Evolutionary conservation across 192 early-diverging fungal genomes (phyloP).

Genomic region (Umbelopsis sp.): DNA sequence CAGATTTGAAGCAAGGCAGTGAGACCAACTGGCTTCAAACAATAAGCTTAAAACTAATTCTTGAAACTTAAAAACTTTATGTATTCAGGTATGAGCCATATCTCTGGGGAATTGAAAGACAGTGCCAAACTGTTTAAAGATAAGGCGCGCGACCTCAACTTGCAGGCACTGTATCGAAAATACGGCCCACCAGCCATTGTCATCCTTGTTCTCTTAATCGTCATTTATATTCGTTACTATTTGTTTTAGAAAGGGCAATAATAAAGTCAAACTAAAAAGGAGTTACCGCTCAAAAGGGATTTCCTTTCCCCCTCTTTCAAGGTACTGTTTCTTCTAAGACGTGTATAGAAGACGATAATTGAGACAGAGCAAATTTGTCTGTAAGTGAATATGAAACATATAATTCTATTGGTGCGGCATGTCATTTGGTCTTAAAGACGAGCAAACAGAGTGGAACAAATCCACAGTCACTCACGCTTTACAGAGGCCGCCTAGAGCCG

Average conservation of each 20-base stretch:
- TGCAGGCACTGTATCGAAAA: slow-evolving; percentile 91
- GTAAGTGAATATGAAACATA: too few species aligned
- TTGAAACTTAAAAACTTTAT: too few species aligned
- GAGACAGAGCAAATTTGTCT: too few species aligned
- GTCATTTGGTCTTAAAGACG: too few species aligned
- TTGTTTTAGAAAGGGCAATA: slow-evolving; percentile 45
- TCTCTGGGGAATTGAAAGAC: slow-evolving; percentile 49
- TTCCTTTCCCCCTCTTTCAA: too few species aligned
- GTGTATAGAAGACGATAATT: too few species aligned
- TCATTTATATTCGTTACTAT: slow-evolving; percentile 70
- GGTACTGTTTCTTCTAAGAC: too few species aligned
- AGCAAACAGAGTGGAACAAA: too few species aligned
- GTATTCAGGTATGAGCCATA: slow-evolving; percentile 38
- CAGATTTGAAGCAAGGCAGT: background rate
- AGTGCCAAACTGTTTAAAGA: slow-evolving; percentile 81
- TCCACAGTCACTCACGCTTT: too few species aligned
- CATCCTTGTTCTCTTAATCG: slow-evolving; percentile 74
- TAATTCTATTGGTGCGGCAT: too few species aligned
- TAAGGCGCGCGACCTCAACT: slow-evolving; percentile 82
- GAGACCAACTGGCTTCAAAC: background rate
- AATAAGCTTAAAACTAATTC: background rate
- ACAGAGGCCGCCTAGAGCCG: too few species aligned
- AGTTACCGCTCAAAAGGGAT: too few species aligned
- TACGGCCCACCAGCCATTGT: slow-evolving; percentile 90
- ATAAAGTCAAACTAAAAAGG: background rate